Base-by-base conservation (phyloP, 371 early-diverging fungal species). In the Dinochytrium kinnereticum region DNA sequence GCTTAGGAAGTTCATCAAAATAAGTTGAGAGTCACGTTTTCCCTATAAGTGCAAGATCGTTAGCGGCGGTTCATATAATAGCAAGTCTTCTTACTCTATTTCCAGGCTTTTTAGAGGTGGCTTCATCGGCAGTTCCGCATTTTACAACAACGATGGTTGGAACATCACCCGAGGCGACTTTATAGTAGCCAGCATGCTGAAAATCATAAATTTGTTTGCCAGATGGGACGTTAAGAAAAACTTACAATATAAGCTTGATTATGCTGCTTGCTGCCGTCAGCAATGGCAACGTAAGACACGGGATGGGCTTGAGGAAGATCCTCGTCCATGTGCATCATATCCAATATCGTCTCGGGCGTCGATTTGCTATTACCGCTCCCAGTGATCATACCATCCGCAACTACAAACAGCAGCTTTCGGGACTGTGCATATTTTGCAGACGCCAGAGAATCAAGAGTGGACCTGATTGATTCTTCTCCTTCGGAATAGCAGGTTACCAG, bases 21-120 rank as follows among this genome's bases (percentile, higher is more conserved):
- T 92, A 65, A 99, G 92, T 82, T 99, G 99, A 21, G 96, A 96
- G 85, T 99, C 99, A 70, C 99, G 91, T 81, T 99, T 99, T 74
- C 99, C 99, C 72, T 61, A 34, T 24, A 53, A 31, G 61, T 34
- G 36, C 5, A 33, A 37, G 13, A 24, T 61, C 28, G 10, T 10
- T 33, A 61, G 13, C 36, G 30, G 5, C 36, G 24, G 61, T 34
- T 31, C 15, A 21, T 34, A 7, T 34, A 33, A 7, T 33, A 33
- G n/a, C n/a, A n/a, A n/a, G n/a, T 28, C 36, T 3, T 2, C 34
- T 17, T 61, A 61, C 61, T 61, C 99, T 89, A 78, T 99, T 98
- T 31, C 96, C 96, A 7, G 96, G 93, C 74, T 71, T 69, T 39
- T 70, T 59, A 13, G 36, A 76, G 59, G 75, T 79, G 26, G 81